Percentiles rank a stretch among this genome's conserved stretches.
Evolutionary conservation across 495 filamentous ascomycete species (phyloP).

Genomic region (Copromyces sp.): DNA sequence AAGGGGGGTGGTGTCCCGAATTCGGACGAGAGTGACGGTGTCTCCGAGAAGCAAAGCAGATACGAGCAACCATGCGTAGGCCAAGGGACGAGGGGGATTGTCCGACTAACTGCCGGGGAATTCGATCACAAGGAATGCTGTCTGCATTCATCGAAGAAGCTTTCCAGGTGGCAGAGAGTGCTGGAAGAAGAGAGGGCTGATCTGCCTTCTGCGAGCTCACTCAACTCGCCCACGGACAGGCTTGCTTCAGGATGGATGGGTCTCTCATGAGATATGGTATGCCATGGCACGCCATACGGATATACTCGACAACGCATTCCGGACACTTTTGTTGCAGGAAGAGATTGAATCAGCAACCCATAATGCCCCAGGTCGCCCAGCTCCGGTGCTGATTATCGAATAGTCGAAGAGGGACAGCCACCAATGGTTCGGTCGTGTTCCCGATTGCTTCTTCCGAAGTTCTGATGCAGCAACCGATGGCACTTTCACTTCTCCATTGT

Average conservation of each 20-base stretch:
- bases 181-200: not conserved
- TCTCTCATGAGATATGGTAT: not conserved
- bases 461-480: not conserved
- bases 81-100: not conserved
- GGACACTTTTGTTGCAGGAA: not conserved
- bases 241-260: not conserved
- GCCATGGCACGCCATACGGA: not conserved
- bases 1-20: constrained; percentile 9
- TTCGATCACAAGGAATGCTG: not conserved
- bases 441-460: not conserved
- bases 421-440: not conserved
- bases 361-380: not conserved
- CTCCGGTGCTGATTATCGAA: not conserved
- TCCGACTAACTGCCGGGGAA: not conserved
- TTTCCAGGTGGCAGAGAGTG: not conserved
- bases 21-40: not conserved
- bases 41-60: not conserved
- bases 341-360: not conserved
- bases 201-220: not conserved
- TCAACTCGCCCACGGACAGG: not conserved
- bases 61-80: not conserved
- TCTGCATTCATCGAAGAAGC: not conserved
- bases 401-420: not conserved
- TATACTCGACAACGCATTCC: not conserved
- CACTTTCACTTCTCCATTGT: not conserved